These are phyloP conservation scores for Melaleuca quinquenervia DNA, from an alignment of 345 rosid genomes.

Conservation along the genomic window DNA sequence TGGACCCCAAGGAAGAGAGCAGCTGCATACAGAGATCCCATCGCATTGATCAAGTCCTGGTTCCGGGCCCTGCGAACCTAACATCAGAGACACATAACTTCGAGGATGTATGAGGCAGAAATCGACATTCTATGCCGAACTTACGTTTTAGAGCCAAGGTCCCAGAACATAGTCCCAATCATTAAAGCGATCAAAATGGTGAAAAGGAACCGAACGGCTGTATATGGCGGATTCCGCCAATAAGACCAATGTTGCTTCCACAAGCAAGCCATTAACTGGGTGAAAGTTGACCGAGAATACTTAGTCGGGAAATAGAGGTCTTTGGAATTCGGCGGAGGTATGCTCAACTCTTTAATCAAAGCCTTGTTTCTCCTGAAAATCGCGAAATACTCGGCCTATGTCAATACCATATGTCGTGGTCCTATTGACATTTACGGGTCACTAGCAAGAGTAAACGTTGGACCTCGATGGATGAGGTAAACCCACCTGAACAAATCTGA, in stretches of 20 bases:
- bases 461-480: background rate
- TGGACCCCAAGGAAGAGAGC: slow-evolving; percentile 28
- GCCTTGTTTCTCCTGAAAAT: slow-evolving; percentile 48
- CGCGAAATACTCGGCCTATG: no score
- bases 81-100: no score
- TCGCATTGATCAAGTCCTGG: slow-evolving; percentile 23
- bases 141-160: slow-evolving; percentile 25
- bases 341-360: slow-evolving; percentile 15
- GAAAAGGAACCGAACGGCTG: slow-evolving; percentile 27
- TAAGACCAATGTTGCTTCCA: slow-evolving; percentile 40
- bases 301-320: slow-evolving; percentile 21
- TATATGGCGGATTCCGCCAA: slow-evolving; percentile 36
- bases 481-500: slow-evolving; percentile 27
- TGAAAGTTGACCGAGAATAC: slow-evolving; percentile 17
- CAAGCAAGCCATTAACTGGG: slow-evolving; percentile 29
- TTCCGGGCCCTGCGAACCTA: background rate
- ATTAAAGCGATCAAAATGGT: slow-evolving; percentile 20
- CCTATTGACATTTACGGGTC: background rate
- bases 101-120: background rate
- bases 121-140: background rate
- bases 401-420: no score
- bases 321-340: slow-evolving; percentile 18
- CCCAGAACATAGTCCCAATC: slow-evolving; percentile 36
- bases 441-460: background rate
- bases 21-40: slow-evolving; percentile 33